Percentiles rank a stretch among this genome's conserved stretches.
Conservation (phyloP, 2,329 filamentous ascomycete species). For the Ophiostoma montium region DNA sequence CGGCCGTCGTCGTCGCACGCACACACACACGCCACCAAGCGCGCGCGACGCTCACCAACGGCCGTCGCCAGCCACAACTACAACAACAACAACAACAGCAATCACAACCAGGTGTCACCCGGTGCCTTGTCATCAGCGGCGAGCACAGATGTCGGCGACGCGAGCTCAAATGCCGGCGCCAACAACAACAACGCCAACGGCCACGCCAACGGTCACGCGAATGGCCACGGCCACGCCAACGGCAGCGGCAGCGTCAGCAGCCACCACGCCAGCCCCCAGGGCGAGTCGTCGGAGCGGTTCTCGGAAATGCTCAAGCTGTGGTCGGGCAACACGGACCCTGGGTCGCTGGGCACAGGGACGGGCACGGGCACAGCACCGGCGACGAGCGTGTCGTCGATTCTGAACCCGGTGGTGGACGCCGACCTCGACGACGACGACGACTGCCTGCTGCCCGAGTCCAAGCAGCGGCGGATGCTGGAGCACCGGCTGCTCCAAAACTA, state of each 20-base stretch:
- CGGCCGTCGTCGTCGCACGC: too few species aligned
- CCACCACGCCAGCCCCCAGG: neutral
- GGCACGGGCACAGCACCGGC: too few species aligned
- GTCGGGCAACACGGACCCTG: constrained; percentile 6
- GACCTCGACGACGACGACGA: constrained; percentile 6
- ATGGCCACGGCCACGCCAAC: neutral
- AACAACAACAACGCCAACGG: neutral
- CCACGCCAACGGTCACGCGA: neutral
- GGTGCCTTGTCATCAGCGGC: constrained; percentile 1
- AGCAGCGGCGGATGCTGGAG: constrained; percentile 16
- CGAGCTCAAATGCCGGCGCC: neutral
- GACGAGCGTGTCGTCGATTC: neutral
- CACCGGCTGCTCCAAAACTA: constrained; percentile 18
- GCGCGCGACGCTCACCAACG: neutral
- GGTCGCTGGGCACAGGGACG: neutral
- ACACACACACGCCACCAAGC: too few species aligned
- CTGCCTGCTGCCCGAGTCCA: constrained; percentile 14
- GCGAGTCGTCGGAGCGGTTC: constrained; percentile 2
- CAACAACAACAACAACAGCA: neutral
- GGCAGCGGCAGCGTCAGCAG: too few species aligned
- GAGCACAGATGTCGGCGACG: constrained; percentile 1
- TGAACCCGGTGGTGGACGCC: neutral
- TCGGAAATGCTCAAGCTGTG: constrained; percentile 9
- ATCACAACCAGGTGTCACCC: neutral
- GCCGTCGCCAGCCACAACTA: neutral